Base-by-base conservation (phyloP, 768 basidiomycete species). In the Lactarius quietus region DNA sequence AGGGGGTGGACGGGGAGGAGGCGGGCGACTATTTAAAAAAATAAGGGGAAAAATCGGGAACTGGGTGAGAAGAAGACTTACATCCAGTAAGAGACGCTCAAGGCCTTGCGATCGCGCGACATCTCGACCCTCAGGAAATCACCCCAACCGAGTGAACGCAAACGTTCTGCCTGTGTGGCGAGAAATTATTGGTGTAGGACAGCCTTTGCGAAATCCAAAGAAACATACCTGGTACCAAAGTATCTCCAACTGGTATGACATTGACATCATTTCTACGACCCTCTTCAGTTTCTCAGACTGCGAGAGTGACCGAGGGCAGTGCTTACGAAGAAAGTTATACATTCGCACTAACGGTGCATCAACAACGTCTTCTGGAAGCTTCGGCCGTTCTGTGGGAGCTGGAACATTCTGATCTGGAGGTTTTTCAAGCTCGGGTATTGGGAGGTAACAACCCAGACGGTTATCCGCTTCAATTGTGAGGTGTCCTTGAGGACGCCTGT, bases 211-310 rank as follows among this genome's bases (percentile, higher is more conserved):
- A 14, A 53, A 20, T 9, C 20, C 41, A 26, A 48, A 36, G 18
- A 39, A n/a, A 64, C 74, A n/a, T 59, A 80, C 83, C 73, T 94
- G 92, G 71, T 87, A 90, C 82, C 86, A 87, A 56, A 98, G 75
- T 67, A 94, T 90, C 75, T 95, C 95, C 18, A 98, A 81, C 71
- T 96, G 95, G 75, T 97, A 97, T 2, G 92, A 89, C 64, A 97
- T 76, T 1, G 93, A 92, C 85, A 95, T 91, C 81, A 92, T 89
- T 73, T 95, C 93, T 95, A 67, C 7, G 18, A 31, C 31, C 56
- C 29, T 9, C 5, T 3, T 66, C 20, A 70, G 63, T 26, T 29
- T 59, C 69, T 33, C 70, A 59, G 48, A 57, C 62, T 55, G 59
- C 17, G 23, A 2, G 43, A 31, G 15, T 36, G 15, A 39, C 52